These are phyloP conservation scores for Saturnispora bothae DNA, from an alignment of 805 yeast species.

Conservation along the genomic window DNA sequence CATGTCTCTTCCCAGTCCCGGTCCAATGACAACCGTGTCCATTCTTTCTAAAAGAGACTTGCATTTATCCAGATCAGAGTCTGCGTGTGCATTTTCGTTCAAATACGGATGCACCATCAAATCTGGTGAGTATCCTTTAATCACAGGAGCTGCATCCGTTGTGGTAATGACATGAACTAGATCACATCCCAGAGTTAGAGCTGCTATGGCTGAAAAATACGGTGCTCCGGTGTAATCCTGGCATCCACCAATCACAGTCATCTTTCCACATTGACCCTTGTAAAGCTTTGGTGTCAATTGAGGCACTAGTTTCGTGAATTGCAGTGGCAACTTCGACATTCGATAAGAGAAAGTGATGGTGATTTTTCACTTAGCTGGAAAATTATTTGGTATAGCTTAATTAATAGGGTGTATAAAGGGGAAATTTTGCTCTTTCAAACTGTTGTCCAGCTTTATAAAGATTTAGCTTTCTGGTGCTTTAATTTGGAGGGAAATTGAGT, in stretches of 20 bases:
- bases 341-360: too few species aligned
- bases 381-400: too few species aligned
- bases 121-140: conserved; percentile 84
- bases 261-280: conserved; percentile 85
- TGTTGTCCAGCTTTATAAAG: too few species aligned
- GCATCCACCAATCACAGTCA: conserved; percentile 87
- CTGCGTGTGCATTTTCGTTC: conserved; percentile 29
- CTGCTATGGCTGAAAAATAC: conserved; percentile 76
- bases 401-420: too few species aligned
- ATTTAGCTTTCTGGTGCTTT: too few species aligned
- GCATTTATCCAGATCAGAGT: conserved; percentile 42
- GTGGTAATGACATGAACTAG: conserved; percentile 88
- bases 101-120: conserved; percentile 94
- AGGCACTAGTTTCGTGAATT: conserved; percentile 39
- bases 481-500: too few species aligned
- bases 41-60: conserved; percentile 46
- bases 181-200: conserved; percentile 80
- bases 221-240: conserved; percentile 98
- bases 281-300: conserved; percentile 64
- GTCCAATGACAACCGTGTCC: conserved; percentile 82
- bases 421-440: too few species aligned
- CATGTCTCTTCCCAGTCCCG: conserved; percentile 83
- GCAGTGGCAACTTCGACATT: neutral
- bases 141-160: conserved; percentile 60
- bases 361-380: too few species aligned